Evolutionary conservation across 2,329 filamentous ascomycete genomes (phyloP).

Genomic region (Rhytidhysteron rufulum): DNA sequence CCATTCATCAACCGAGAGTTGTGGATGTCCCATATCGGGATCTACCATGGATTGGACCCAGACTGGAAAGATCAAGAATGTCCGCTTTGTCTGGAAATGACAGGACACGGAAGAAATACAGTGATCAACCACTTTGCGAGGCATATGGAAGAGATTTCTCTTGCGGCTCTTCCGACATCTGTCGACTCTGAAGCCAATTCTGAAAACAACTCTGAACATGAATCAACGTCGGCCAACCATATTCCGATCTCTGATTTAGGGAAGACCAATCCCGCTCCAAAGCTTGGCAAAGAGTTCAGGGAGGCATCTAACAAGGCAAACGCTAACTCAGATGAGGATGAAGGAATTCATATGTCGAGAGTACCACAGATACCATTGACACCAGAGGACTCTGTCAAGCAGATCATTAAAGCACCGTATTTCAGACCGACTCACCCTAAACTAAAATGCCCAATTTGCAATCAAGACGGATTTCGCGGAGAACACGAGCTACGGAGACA

Average conservation of each 20-base stretch:
- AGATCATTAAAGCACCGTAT: slow-evolving; percentile 56
- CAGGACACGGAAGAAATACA: slow-evolving; percentile 9
- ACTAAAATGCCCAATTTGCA: slow-evolving; percentile 67
- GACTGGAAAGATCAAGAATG: slow-evolving; percentile 13
- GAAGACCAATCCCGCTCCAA: no score
- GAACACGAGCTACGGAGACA: slow-evolving; percentile 66
- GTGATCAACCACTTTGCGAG: slow-evolving; percentile 15
- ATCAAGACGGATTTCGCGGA: slow-evolving; percentile 75
- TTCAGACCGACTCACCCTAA: slow-evolving; percentile 67
- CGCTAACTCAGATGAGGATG: no score
- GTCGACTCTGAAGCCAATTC: slow-evolving; percentile 14
- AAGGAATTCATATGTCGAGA: no score
- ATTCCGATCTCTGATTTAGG: no score
- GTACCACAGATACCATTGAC: no score
- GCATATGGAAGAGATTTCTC: slow-evolving; percentile 23
- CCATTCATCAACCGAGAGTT: slow-evolving; percentile 12
- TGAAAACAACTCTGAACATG: slow-evolving; percentile 6
- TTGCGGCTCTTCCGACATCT: slow-evolving; percentile 12
- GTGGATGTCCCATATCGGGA: slow-evolving; percentile 16
- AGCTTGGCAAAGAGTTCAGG: no score
- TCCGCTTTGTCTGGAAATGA: slow-evolving; percentile 14
- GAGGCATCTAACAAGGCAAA: no score
- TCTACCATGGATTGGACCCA: slow-evolving; percentile 14
- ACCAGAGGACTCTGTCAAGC: no score
- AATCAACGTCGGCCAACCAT: no score